A percentile compares a stretch with the other conserved stretches of the same genome.
These are phyloP conservation scores for Turritis glabra DNA, from an alignment of 345 rosid genomes.

Conservation along the genomic window DNA sequence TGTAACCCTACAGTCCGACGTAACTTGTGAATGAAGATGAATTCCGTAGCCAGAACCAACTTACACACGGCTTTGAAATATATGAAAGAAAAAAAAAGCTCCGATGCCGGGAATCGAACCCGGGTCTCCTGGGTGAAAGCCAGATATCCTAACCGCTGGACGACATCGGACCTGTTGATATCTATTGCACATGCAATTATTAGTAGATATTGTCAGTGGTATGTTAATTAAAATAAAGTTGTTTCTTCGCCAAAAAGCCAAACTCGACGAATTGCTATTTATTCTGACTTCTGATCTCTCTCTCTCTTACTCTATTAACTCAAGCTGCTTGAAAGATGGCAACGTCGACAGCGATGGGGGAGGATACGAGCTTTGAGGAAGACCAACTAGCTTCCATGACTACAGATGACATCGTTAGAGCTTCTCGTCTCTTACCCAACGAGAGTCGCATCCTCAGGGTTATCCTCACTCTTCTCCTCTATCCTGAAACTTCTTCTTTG, in stretches of 20 bases:
- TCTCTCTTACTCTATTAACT: background rate
- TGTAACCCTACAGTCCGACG: too few species aligned
- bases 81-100: slow-evolving; percentile 24
- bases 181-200: too few species aligned
- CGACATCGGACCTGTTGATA: slow-evolving; percentile 55
- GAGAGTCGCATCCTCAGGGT: slow-evolving; percentile 81
- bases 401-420: slow-evolving; percentile 65
- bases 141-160: slow-evolving; percentile 98
- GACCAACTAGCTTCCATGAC: slow-evolving; percentile 73
- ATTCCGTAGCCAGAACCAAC: background rate
- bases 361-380: slow-evolving; percentile 70
- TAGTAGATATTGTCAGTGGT: too few species aligned
- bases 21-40: too few species aligned
- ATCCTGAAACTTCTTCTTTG: too few species aligned
- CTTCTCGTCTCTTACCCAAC: slow-evolving; percentile 72
- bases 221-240: too few species aligned
- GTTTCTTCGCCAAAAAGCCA: background rate
- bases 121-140: slow-evolving; percentile 99
- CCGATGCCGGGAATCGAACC: slow-evolving; percentile 98
- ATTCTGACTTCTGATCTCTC: background rate
- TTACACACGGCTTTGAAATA: background rate
- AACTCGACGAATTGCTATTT: background rate
- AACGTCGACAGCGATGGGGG: slow-evolving; percentile 49
- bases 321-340: background rate
- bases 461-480: too few species aligned